Conservation (phyloP, 441 rosid genomes). For the Pelargonium myrrhifolium region DNA sequence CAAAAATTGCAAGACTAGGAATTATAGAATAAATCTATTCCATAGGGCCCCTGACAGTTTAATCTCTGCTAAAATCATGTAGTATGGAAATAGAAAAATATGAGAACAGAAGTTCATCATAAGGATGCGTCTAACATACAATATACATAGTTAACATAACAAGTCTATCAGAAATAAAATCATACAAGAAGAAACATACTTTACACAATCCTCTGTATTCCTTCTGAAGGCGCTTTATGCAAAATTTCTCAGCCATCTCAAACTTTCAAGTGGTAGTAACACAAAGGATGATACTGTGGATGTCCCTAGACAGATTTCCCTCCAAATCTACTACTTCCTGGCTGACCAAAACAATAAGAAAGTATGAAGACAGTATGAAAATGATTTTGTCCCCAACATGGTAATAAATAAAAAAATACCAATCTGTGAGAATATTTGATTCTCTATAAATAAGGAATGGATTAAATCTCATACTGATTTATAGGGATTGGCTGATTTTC, state of each 20-base stretch:
- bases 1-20: too few species aligned
- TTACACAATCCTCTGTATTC: slow-evolving; percentile 91
- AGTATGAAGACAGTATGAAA: not conserved
- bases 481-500: too few species aligned
- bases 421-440: too few species aligned
- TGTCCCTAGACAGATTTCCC: slow-evolving; percentile 13
- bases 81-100: not conserved
- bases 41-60: not conserved
- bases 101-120: not conserved
- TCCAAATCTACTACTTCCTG: slow-evolving; percentile 13
- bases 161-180: slow-evolving; percentile 1
- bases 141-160: not conserved
- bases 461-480: too few species aligned
- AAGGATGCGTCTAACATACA: not conserved
- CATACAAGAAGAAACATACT: slow-evolving; percentile 31
- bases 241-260: slow-evolving; percentile 79
- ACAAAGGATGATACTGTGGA: not conserved
- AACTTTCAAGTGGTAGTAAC: slow-evolving; percentile 18
- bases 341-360: not conserved
- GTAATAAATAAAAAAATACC: not conserved
- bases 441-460: too few species aligned
- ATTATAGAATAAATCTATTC: too few species aligned
- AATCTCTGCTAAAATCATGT: not conserved
- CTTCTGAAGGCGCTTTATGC: slow-evolving; percentile 91
- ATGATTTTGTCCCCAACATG: not conserved